Conservation (phyloP, 345 rosid species). For the Trapa incisa region DNA sequence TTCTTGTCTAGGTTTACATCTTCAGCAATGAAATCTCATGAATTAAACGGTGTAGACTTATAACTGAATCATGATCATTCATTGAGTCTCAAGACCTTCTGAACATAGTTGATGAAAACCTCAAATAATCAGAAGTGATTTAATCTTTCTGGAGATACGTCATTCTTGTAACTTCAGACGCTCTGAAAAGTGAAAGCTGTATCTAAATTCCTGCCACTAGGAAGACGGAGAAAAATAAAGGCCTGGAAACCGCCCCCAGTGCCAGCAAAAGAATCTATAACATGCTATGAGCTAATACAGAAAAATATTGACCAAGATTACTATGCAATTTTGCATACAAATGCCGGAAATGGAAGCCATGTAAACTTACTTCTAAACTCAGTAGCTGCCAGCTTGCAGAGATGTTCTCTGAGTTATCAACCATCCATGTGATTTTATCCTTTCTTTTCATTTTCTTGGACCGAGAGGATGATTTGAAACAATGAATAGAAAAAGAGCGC, state of each 20-base stretch:
- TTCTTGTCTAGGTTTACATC: too few relatives aligned
- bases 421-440: slow-evolving; percentile 8
- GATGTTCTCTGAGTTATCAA: slow-evolving; percentile 15
- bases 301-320: neutral
- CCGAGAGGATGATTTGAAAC: slow-evolving; percentile 8
- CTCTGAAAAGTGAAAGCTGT: neutral
- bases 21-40: too few relatives aligned
- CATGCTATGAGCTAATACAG: neutral
- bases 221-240: neutral
- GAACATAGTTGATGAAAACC: neutral
- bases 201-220: neutral
- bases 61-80: too few relatives aligned
- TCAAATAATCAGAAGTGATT: neutral
- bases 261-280: neutral
- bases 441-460: slow-evolving; percentile 24
- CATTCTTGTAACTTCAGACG: neutral
- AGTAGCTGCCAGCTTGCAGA: slow-evolving; percentile 18
- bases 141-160: neutral
- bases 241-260: neutral
- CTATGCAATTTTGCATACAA: neutral
- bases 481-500: slow-evolving; percentile 30
- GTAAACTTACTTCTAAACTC: slow-evolving; percentile 35
- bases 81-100: too few relatives aligned
- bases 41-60: too few relatives aligned
- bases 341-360: neutral